These are phyloP conservation scores for Xylariaceae sp. DNA, from an alignment of 2,329 filamentous ascomycete species.

Conservation along the genomic window DNA sequence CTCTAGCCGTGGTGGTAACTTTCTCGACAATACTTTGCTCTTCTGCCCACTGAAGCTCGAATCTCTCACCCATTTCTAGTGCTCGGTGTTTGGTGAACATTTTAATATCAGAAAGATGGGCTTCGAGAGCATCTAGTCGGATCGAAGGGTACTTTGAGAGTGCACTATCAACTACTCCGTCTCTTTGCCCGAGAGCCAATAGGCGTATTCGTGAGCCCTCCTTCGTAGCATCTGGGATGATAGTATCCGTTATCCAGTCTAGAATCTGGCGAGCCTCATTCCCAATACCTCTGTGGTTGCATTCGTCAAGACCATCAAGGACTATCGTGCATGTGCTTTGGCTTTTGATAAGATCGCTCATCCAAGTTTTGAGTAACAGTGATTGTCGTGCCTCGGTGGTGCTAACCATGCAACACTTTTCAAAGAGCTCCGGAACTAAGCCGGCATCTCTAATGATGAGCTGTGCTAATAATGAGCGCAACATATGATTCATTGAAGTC, in stretches of 20 bases:
- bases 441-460: neutral
- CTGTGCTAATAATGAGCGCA: slow-evolving; percentile 8
- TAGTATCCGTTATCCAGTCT: neutral
- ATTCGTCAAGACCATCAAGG: slow-evolving; percentile 13
- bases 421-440: neutral
- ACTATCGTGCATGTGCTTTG: slow-evolving; percentile 4
- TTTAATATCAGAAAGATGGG: too few relatives aligned
- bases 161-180: slow-evolving; percentile 3
- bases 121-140: neutral
- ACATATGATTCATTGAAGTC: slow-evolving; percentile 6
- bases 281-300: neutral
- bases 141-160: slow-evolving; percentile 6
- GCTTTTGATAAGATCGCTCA: slow-evolving; percentile 1
- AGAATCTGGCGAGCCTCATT: slow-evolving; percentile 2
- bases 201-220: slow-evolving; percentile 3
- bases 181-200: slow-evolving; percentile 6
- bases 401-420: slow-evolving; percentile 1
- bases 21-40: too few relatives aligned
- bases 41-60: too few relatives aligned
- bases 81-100: too few relatives aligned
- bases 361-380: slow-evolving; percentile 3
- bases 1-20: slow-evolving; percentile 2
- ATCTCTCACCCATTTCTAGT: too few relatives aligned
- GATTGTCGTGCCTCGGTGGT: slow-evolving; percentile 1
- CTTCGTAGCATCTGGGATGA: slow-evolving; percentile 3